These are phyloP conservation scores for Thielaviopsis euricoi DNA, from an alignment of 2,329 filamentous ascomycete species.

Conservation along the genomic window DNA sequence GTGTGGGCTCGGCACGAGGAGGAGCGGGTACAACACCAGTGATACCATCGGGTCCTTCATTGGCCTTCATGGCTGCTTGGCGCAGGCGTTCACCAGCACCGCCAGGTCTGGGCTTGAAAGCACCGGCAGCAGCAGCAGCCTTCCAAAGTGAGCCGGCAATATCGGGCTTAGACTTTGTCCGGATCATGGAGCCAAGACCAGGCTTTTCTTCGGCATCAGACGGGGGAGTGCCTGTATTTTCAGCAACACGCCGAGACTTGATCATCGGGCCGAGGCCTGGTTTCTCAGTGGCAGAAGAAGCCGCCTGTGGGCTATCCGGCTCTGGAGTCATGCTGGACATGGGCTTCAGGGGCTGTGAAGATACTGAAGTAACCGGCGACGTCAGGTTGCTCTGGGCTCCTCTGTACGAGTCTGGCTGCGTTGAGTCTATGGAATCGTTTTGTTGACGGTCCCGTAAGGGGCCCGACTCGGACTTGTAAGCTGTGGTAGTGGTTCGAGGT, in stretches of 20 bases:
- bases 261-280: conserved; percentile 85
- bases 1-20: conserved; percentile 24
- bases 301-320: conserved; percentile 12
- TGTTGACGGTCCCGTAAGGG: conserved; percentile 12
- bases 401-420: conserved; percentile 8
- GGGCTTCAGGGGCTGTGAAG: conserved; percentile 10
- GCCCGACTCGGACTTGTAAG: conserved; percentile 12
- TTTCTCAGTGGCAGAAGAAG: conserved; percentile 21
- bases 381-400: conserved; percentile 9
- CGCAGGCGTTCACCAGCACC: conserved; percentile 69
- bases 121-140: conserved; percentile 47
- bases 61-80: conserved; percentile 39
- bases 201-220: conserved; percentile 37
- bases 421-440: conserved; percentile 11
- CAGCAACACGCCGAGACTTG: conserved; percentile 45
- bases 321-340: conserved; percentile 14
- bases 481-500: conserved; percentile 26
- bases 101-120: conserved; percentile 75
- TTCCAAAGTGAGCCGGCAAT: conserved; percentile 65
- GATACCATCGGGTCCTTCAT: conserved; percentile 70
- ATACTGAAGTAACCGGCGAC: conserved; percentile 12
- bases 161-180: conserved; percentile 58
- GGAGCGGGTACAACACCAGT: conserved; percentile 77
- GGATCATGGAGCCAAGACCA: conserved; percentile 81
- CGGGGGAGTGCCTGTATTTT: conserved; percentile 19